Conservation (phyloP, 768 basidiomycete species). For the Dentipellis sp. region DNA sequence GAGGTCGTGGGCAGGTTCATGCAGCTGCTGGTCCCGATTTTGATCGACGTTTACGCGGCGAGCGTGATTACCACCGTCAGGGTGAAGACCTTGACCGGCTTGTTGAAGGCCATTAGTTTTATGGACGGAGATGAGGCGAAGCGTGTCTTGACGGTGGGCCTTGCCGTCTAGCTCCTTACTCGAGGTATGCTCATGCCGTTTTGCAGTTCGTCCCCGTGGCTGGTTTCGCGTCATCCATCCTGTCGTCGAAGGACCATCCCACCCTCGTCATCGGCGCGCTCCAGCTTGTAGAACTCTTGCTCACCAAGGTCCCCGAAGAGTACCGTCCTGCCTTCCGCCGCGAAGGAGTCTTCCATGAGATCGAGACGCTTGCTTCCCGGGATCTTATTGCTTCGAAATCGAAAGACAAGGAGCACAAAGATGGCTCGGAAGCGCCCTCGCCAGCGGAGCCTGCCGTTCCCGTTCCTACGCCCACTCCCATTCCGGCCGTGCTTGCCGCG, state of each 20-base stretch:
- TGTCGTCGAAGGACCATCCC: conserved; percentile 88
- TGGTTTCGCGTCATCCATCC: conserved; percentile 87
- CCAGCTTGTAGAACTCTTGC: conserved; percentile 87
- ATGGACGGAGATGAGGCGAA: conserved; percentile 69
- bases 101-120: conserved; percentile 90
- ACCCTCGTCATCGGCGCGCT: conserved; percentile 80
- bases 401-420: conserved; percentile 37
- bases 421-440: conserved; percentile 28
- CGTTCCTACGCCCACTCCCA: conserved; percentile 24
- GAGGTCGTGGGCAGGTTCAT: conserved; percentile 80
- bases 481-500: conserved; percentile 33
- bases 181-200: conserved; percentile 5
- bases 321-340: conserved; percentile 87
- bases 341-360: conserved; percentile 95
- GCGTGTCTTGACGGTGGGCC: conserved; percentile 65
- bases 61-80: conserved; percentile 85
- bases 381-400: conserved; percentile 44
- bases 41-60: conserved; percentile 99
- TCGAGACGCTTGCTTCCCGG: conserved; percentile 67
- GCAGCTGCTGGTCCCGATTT: conserved; percentile 82
- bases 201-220: conserved; percentile 86
- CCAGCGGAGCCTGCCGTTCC: conserved; percentile 26
- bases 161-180: background rate
- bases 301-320: conserved; percentile 73
- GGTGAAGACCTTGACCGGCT: conserved; percentile 77